phyloP scores from a whole-genome alignment of 208 protist species.

The Trypanosoma melophagium region DNA sequence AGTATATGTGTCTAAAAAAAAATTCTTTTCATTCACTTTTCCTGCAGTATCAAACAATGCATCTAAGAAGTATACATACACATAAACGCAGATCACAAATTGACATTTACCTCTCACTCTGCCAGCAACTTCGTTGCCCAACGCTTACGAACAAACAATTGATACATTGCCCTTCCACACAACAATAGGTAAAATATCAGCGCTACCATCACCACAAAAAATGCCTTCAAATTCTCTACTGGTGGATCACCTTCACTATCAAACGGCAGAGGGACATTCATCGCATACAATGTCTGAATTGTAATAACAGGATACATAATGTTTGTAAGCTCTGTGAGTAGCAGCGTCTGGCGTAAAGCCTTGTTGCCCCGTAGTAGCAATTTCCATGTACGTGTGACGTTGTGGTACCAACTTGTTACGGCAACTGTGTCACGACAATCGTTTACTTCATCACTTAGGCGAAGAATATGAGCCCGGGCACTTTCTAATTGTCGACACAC shows the following conservation, averaged over 20 bases:
- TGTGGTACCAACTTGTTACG: slow-evolving; percentile 87
- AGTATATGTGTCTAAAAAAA: too few relatives aligned
- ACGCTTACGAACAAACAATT: slow-evolving; percentile 37
- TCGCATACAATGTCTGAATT: slow-evolving; percentile 77
- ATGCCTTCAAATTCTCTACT: slow-evolving; percentile 41
- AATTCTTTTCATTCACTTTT: too few relatives aligned
- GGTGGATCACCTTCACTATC: slow-evolving; percentile 52
- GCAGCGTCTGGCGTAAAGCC: slow-evolving; percentile 67
- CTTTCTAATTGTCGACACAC: slow-evolving; percentile 62
- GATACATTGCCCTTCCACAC: slow-evolving; percentile 38
- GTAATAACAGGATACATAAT: slow-evolving; percentile 83
- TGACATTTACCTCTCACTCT: slow-evolving; percentile 30
- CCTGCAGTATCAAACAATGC: too few relatives aligned
- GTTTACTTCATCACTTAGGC: slow-evolving; percentile 68
- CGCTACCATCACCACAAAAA: slow-evolving; percentile 58
- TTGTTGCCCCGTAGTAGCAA: slow-evolving; percentile 65
- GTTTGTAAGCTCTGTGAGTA: slow-evolving; percentile 74
- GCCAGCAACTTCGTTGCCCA: slow-evolving; percentile 69
- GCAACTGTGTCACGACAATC: slow-evolving; percentile 83
- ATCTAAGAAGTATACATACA: slow-evolving; percentile 7
- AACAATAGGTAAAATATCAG: slow-evolving; percentile 45
- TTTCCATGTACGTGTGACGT: slow-evolving; percentile 72
- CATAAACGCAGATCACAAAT: not conserved
- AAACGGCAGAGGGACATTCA: slow-evolving; percentile 81
- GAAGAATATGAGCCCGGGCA: slow-evolving; percentile 59